Evolutionary conservation across 2,329 filamentous ascomycete genomes (phyloP), one percentile per base, ranked within the genome.

Genomic region (Aspergillus ruber): DNA sequence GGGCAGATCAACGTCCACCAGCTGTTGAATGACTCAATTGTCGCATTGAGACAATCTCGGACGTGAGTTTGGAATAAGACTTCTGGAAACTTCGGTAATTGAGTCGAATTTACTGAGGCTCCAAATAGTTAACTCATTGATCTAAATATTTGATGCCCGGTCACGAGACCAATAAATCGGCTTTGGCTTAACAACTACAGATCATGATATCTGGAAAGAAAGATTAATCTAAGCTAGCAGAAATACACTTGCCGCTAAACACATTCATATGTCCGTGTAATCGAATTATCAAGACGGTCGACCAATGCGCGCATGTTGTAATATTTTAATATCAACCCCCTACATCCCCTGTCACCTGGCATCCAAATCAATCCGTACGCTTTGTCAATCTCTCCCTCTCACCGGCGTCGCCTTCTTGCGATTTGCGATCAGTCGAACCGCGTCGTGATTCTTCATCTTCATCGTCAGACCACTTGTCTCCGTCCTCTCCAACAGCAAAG

Each of bases 401-500:
- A 43, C 68, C 79, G 4, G 10, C 25, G 4, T 29, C 25, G 25
- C 25, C 25, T 29, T 29, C 25, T 12, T 29, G 25, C 25, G 25
- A 29, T 10, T 29, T 29, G 25, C 25, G 25, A 29, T 12, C 9
- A 4, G 10, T 29, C 15, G 77, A 78, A 54, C 70, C 73, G 40
- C 68, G 69, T 46, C 63, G 71, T 27, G 65, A 72, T 49, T 83
- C 36, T 39, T 39, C 81, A 54, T 85, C 82, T 51, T 79, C 76
- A 29, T 78, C 74, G 48, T 88, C 87, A 13, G 85, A 89, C 76
- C 90, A 91, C 63, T 85, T 88, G 62, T 93, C 89, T 47, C 86
- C 85, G 59, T 95, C 90, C 46, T 83, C 82, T 9, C 90, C 91
- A 9, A 97, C 88, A 1, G 91, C 91, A 61, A 97, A 97, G 52